phyloP scores from a whole-genome alignment of 2,329 filamentous ascomycete species.

The Erysiphe neolycopersici region DNA sequence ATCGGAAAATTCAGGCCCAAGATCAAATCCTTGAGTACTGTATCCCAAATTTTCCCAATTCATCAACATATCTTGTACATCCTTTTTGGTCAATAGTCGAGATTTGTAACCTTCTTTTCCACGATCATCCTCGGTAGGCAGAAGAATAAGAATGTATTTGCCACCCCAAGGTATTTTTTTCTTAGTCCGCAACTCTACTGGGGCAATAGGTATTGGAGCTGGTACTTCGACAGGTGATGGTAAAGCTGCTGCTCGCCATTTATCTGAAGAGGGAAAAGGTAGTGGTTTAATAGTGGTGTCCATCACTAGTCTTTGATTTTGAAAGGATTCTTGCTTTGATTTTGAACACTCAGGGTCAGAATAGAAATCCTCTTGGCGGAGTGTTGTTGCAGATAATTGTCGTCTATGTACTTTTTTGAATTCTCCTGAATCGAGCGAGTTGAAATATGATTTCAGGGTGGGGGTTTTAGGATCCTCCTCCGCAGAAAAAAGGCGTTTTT shows the following conservation, averaged over 20 bases:
- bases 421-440: constrained; percentile 6
- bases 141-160: constrained; percentile 42
- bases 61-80: constrained; percentile 33
- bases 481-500: constrained; percentile 22
- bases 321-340: neutral
- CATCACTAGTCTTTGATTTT: neutral
- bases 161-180: constrained; percentile 53
- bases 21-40: constrained; percentile 38
- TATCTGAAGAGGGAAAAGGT: constrained; percentile 12
- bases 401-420: constrained; percentile 9
- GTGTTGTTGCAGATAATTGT: constrained; percentile 14
- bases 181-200: constrained; percentile 25
- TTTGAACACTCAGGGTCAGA: constrained; percentile 3
- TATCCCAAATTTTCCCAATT: constrained; percentile 47
- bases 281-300: constrained; percentile 13
- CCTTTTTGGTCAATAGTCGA: constrained; percentile 25
- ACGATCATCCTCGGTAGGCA: constrained; percentile 40
- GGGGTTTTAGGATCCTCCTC: constrained; percentile 14
- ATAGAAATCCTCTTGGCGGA: constrained; percentile 12
- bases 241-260: constrained; percentile 8
- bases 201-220: constrained; percentile 3
- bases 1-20: constrained; percentile 18
- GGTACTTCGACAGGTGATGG: constrained; percentile 1
- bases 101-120: constrained; percentile 28
- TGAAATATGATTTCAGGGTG: constrained; percentile 11